These are phyloP conservation scores for Hyaloscypha variabilis DNA, from an alignment of 495 filamentous ascomycete genomes.

Conservation along the genomic window DNA sequence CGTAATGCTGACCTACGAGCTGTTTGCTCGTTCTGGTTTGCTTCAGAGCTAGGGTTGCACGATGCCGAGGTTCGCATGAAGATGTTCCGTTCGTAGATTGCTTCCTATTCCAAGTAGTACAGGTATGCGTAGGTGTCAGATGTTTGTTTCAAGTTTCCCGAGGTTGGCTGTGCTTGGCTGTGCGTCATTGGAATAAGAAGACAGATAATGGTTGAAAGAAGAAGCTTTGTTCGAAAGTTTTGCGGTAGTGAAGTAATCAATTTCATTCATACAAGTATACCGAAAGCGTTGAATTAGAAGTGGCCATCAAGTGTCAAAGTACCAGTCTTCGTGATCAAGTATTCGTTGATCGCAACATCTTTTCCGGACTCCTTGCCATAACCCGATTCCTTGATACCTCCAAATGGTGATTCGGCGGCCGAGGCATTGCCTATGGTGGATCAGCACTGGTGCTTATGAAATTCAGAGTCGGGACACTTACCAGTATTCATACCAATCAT, in stretches of 20 bases:
- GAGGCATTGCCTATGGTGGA: constrained; percentile 48
- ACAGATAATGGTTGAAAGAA: background rate
- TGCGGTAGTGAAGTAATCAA: background rate
- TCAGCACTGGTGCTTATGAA: background rate
- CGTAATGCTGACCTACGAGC: background rate
- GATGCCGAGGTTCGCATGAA: background rate
- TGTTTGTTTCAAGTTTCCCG: background rate
- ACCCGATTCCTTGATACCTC: constrained; percentile 74
- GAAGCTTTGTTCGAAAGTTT: too few relatives aligned
- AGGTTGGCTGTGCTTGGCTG: background rate
- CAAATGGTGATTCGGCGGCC: constrained; percentile 72
- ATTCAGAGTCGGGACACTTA: constrained; percentile 24
- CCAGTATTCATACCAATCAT: constrained; percentile 77
- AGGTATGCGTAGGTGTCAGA: background rate
- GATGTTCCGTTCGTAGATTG: background rate
- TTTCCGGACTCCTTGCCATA: constrained; percentile 79
- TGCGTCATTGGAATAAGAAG: background rate
- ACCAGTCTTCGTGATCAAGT: constrained; percentile 72
- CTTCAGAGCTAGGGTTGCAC: background rate
- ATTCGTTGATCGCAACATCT: constrained; percentile 71
- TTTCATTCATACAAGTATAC: background rate
- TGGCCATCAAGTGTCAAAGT: constrained; percentile 65
- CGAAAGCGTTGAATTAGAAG: too few relatives aligned
- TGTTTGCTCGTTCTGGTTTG: background rate
- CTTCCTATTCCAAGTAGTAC: background rate